phyloP scores from a whole-genome alignment of 805 yeast genomes.

The Kodamaea kaohsiungensis region DNA sequence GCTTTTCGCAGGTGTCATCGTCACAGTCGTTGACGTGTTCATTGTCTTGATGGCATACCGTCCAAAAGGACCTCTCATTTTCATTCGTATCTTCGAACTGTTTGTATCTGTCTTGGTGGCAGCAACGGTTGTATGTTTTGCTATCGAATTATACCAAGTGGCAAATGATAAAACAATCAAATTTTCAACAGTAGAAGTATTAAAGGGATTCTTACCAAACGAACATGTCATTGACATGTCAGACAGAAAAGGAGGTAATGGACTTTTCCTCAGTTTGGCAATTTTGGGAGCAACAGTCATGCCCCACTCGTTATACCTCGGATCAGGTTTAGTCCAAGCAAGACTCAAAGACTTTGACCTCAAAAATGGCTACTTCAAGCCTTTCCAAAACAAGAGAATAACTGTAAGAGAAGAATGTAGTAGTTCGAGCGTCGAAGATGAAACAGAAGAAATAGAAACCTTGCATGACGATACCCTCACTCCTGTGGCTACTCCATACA shows the following conservation, averaged over 20 bases:
- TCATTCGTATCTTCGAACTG: conserved; percentile 78
- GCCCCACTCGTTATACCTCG: conserved; percentile 88
- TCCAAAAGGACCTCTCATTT: conserved; percentile 77
- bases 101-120: conserved; percentile 76
- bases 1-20: conserved; percentile 74
- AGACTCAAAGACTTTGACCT: conserved; percentile 74
- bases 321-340: conserved; percentile 86
- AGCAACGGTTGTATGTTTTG: conserved; percentile 84
- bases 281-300: conserved; percentile 92
- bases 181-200: conserved; percentile 51
- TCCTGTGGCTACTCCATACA: conserved; percentile 6
- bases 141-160: conserved; percentile 72
- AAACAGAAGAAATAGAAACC: not conserved
- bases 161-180: conserved; percentile 48
- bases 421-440: not conserved
- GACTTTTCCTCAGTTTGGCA: conserved; percentile 76
- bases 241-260: conserved; percentile 39
- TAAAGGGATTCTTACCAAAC: conserved; percentile 65
- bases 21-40: conserved; percentile 85
- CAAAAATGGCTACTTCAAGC: conserved; percentile 55
- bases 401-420: not conserved
- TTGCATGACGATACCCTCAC: conserved; percentile 1
- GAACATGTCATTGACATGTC: conserved; percentile 34
- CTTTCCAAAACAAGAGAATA: not conserved
- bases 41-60: conserved; percentile 84